A percentile compares a stretch with the other conserved stretches of the same genome.
phyloP scores from a whole-genome alignment of 2,329 filamentous ascomycete genomes.

The Periglandula ipomoeae region DNA sequence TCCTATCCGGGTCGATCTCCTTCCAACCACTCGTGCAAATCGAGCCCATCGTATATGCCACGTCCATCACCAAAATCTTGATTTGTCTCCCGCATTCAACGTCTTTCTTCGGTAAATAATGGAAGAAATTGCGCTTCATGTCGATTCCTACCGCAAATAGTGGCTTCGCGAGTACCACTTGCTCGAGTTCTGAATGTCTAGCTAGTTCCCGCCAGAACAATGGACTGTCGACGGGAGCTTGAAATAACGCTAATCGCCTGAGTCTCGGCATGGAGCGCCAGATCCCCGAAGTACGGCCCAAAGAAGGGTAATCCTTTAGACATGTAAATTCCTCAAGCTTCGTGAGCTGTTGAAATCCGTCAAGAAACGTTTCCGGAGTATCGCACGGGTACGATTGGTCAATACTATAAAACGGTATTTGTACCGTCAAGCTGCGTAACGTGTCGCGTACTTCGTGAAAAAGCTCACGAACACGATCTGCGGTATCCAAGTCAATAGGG shows the following conservation, averaged over 20 bases:
- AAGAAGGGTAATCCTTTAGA: constrained; percentile 36
- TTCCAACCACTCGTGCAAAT: constrained; percentile 21
- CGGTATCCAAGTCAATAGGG: constrained; percentile 30
- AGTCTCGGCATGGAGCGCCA: constrained; percentile 36
- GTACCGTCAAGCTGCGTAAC: constrained; percentile 35
- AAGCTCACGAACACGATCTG: constrained; percentile 31
- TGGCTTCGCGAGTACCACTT: constrained; percentile 33
- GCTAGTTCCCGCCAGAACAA: constrained; percentile 31
- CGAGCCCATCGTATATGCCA: constrained; percentile 14
- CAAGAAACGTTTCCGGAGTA: constrained; percentile 29
- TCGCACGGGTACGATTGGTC: constrained; percentile 29
- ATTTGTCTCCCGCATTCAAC: constrained; percentile 18
- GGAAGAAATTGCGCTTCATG: too few species aligned
- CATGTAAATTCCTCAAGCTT: constrained; percentile 39
- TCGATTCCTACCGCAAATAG: too few species aligned
- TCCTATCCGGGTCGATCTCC: constrained; percentile 25
- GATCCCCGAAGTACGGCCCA: constrained; percentile 23
- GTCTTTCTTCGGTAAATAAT: too few species aligned
- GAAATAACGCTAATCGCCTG: constrained; percentile 33
- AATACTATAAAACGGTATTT: constrained; percentile 37
- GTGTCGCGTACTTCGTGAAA: constrained; percentile 30
- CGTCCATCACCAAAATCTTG: constrained; percentile 24
- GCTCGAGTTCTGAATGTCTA: constrained; percentile 26
- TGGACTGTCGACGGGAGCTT: constrained; percentile 26
- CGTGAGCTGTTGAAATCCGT: constrained; percentile 34